A percentile compares a stretch with the other conserved stretches of the same genome.
Conservation (phyloP, 345 rosid species). For the Linum trigynum region DNA sequence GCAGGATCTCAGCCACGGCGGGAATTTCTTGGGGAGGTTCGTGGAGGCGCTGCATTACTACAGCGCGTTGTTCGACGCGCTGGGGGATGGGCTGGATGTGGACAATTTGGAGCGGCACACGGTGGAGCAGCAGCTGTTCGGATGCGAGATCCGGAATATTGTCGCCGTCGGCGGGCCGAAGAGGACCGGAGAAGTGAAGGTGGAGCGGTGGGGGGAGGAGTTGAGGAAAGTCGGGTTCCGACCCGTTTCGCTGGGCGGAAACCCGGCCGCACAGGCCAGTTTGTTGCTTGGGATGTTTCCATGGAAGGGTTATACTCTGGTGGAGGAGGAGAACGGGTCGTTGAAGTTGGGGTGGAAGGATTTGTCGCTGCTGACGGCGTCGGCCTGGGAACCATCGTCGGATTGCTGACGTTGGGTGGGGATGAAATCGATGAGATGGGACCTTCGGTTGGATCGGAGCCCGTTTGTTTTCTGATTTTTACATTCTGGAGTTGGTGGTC, state of each 20-base stretch:
- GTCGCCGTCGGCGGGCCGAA: conserved; percentile 71
- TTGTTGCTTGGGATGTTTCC: conserved; percentile 84
- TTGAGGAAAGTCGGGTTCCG: conserved; percentile 54
- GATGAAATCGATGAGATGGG: not conserved
- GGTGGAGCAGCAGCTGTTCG: conserved; percentile 90
- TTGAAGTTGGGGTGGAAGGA: conserved; percentile 95
- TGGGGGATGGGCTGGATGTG: conserved; percentile 59
- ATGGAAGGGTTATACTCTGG: conserved; percentile 85
- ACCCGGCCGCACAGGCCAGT: conserved; percentile 84
- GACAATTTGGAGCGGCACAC: conserved; percentile 68
- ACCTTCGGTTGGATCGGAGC: not conserved
- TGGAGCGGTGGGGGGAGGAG: conserved; percentile 77
- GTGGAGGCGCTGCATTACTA: conserved; percentile 93
- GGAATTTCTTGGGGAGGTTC: conserved; percentile 68
- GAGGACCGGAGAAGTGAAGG: conserved; percentile 65
- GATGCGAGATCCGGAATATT: conserved; percentile 73
- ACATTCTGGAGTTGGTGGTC: too few species aligned
- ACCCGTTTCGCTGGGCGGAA: conserved; percentile 71
- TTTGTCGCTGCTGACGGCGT: conserved; percentile 78
- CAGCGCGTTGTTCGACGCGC: conserved; percentile 91
- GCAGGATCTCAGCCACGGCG: conserved; percentile 71
- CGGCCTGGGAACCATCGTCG: conserved; percentile 80
- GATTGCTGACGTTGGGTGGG: not conserved
- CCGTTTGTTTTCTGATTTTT: too few species aligned
- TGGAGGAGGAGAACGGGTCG: conserved; percentile 69